Conservation (phyloP, 2,329 filamentous ascomycete species). For the Ceratocystis cubensis region DNA sequence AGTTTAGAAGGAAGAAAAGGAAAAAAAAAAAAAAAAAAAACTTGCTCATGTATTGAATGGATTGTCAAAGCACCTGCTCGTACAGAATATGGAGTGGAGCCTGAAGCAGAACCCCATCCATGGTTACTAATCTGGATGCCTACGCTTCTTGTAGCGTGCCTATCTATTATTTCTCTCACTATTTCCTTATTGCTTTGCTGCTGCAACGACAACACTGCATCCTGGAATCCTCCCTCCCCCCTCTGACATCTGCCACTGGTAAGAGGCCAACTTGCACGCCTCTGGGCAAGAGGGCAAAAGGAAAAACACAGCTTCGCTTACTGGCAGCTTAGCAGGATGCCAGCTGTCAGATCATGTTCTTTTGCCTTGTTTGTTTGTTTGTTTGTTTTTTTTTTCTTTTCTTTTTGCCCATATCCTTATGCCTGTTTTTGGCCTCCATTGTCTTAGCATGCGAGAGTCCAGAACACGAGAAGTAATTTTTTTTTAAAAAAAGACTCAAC, state of each 20-base stretch:
- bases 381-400: not conserved
- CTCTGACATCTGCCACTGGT: not conserved
- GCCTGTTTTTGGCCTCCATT: not conserved
- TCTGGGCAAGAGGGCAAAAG: not conserved
- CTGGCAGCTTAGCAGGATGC: not conserved
- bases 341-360: slow-evolving; percentile 2
- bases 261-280: not conserved
- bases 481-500: not conserved
- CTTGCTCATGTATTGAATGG: not conserved
- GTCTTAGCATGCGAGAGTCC: not conserved
- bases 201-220: not conserved
- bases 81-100: too few relatives aligned
- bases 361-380: not conserved
- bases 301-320: not conserved
- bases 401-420: not conserved
- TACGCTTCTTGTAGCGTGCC: too few relatives aligned
- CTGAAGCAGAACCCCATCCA: too few relatives aligned
- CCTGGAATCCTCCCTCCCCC: not conserved
- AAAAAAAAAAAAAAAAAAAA: not conserved
- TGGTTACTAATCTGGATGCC: too few relatives aligned
- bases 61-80: not conserved
- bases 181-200: too few relatives aligned
- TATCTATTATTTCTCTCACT: too few relatives aligned
- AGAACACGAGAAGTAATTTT: not conserved
- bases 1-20: not conserved